Conservation (phyloP, 768 basidiomycete species). For the Podaxis mareebaensis region DNA sequence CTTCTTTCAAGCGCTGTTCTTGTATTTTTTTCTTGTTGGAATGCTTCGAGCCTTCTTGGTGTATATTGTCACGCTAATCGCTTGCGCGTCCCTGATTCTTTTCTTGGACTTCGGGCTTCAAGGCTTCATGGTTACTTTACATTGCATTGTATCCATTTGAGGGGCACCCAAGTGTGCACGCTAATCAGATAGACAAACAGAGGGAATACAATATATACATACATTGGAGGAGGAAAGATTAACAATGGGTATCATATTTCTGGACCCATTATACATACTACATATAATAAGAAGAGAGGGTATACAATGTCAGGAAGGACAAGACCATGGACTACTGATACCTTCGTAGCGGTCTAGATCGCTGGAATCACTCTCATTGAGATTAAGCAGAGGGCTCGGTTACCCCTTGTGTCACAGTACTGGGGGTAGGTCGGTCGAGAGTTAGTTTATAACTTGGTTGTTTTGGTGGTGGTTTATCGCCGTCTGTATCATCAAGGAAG, state of each 20-base stretch:
- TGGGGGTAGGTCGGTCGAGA: neutral
- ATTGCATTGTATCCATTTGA: neutral
- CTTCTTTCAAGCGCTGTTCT: neutral
- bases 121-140: neutral
- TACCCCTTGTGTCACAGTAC: neutral
- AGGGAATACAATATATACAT: neutral
- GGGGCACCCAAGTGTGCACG: neutral
- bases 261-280: neutral
- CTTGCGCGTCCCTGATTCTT: neutral
- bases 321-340: neutral
- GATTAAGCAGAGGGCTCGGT: neutral
- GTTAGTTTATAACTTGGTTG: neutral
- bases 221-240: neutral
- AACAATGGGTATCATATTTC: neutral
- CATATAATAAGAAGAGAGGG: neutral
- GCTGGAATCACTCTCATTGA: neutral
- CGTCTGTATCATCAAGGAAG: neutral
- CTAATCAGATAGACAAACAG: neutral
- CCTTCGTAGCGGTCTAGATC: neutral
- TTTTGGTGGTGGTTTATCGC: neutral
- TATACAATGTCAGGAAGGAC: neutral
- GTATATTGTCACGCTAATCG: neutral
- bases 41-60: neutral
- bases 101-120: neutral
- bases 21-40: conserved; percentile 1